Evolutionary conservation across 2,329 filamentous ascomycete genomes (phyloP), one percentile per base, ranked within the genome.

Genomic region (Parastagonospora avenae): DNA sequence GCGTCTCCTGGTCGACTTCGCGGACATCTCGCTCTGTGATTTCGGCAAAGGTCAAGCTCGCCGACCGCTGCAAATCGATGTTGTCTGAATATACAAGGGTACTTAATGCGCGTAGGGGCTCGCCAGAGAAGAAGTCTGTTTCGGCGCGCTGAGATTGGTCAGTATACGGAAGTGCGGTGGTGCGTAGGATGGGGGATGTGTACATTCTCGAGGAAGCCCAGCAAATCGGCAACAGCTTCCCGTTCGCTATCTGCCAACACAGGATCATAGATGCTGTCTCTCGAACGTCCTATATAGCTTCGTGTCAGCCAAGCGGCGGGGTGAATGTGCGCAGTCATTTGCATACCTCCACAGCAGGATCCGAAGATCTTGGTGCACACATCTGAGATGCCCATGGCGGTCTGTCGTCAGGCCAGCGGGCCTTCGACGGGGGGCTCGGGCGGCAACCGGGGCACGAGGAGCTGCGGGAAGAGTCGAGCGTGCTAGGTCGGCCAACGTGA

Each of bases 11-110:
- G 73, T 96, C 92, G 67, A 99, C 94, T 76, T 97, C 91, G 67
- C 93, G 86, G 54, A 97, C 94, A 89, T 99, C 94, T 91, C 93
- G 80, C 77, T 99, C 94, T 33, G 94, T 99, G 63, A 99, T 99
- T 75, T 99, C 94, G 54, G 94, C 94, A 81, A 99, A 99, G 2
- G 94, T 99, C 75, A 99, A 84, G 74, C 93, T 97, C 46, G 94
- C 94, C 78, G 94, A 97, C 61, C 94, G 85, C 79, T 99, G 94
- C 46, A 99, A 83, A 74, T 99, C 94, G 73, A 99, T 92, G 78
- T 99, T 99, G 76, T 97, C 92, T 50, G 94, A 99, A 75, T 96
- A 99, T 50, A 99, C 94, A 24, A 99, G 84, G 10, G 93, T 99
- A 76, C 91, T 97, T 50, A 99, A 80, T 39, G 94, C 93, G 76